phyloP scores from a whole-genome alignment of 2,329 filamentous ascomycete genomes.

The Fusarium vanettenii region DNA sequence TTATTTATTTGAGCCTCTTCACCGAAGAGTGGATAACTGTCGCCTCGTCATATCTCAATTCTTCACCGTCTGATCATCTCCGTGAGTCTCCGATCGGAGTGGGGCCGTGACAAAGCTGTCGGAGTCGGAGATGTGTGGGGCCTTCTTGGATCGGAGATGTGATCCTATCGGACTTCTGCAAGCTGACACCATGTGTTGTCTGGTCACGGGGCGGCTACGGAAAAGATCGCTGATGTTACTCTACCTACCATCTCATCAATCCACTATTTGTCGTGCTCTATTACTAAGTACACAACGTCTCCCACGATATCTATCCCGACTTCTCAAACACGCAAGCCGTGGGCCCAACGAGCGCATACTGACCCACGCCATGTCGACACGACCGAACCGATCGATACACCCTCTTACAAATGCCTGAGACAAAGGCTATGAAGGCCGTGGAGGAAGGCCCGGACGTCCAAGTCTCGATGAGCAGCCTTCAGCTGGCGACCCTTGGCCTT shows the following conservation, averaged over 20 bases:
- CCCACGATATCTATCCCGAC: not conserved
- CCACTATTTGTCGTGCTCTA: not conserved
- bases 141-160: not conserved
- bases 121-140: not conserved
- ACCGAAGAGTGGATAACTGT: not conserved
- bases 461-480: not conserved
- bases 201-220: not conserved
- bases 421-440: not conserved
- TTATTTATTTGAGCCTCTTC: not conserved
- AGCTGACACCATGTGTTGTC: not conserved
- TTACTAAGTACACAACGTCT: not conserved
- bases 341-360: not conserved
- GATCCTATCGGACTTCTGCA: not conserved
- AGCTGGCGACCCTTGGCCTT: not conserved
- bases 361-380: not conserved
- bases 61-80: not conserved
- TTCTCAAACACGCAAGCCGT: not conserved
- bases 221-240: not conserved
- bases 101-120: not conserved
- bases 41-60: not conserved
- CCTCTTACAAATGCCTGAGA: not conserved
- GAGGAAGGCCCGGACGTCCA: not conserved
- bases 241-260: not conserved
- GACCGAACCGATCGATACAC: not conserved
- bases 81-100: not conserved